Base-by-base conservation (phyloP, 2,329 filamentous ascomycete genomes). In the Sclerotinia nivalis region DNA sequence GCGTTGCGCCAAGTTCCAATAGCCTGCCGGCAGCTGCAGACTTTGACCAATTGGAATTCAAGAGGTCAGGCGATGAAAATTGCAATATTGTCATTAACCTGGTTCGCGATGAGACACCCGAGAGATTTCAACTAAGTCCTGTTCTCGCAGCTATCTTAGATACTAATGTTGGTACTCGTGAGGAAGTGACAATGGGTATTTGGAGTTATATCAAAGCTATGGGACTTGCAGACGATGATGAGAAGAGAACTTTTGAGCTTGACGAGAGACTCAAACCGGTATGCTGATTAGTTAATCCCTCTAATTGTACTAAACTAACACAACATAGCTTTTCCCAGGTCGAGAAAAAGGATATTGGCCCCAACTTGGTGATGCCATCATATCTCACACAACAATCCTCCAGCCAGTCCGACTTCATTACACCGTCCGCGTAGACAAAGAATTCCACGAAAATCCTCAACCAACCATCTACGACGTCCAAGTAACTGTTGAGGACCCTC, bases 201-300 rank as follows among this genome's bases (percentile, higher is more conserved):
- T 99, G 94, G 93, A 94, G 97, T 78, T 99, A 99, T 77, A 92
- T 97, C 74, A 90, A 93, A 75, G 85, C 92, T 28, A 91, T 92
- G 84, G 89, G 90, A 25, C 83, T 99, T 60, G 93, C 97, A 79
- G 95, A 97, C 78, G 94, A 97, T 73, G 95, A 98, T 71, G 96
- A 99, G 79, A 96, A 96, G 83, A 88, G 96, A 72, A 91, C 92
- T 71, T 95, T 99, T 75, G 90, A 92, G 52, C 98, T 96, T 78
- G 95, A 99, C 78, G 91, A 94, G 56, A 85, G 90, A 60, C 80
- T 99, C 66, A 91, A 87, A 81, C 88, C 88, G 80, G 93, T 97
- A 82, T 77, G 87, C 80, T 49, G 56, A 52, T 64, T 40, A 15
- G 4, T 37, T n/a, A 4, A 47, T 8, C 60, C 15, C 4, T 65